Evolutionary conservation across 306 rosid genomes (phyloP).

Genomic region (Rubus idaeus): DNA sequence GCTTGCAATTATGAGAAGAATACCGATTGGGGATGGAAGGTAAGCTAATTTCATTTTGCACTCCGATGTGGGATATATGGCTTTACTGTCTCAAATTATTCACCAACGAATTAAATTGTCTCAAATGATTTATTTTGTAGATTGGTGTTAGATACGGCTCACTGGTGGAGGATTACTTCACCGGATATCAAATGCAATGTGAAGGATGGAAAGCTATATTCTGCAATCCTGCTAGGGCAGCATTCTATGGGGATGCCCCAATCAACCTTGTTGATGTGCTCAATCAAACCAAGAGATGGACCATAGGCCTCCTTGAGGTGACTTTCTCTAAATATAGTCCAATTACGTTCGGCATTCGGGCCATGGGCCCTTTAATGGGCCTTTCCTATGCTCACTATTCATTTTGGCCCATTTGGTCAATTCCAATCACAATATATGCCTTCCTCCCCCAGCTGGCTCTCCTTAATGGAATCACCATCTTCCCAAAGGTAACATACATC

Average conservation of each 20-base stretch:
- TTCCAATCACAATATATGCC: constrained; percentile 33
- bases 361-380: constrained; percentile 36
- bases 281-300: constrained; percentile 41
- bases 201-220: constrained; percentile 44
- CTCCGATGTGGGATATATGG: too few relatives aligned
- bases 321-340: constrained; percentile 32
- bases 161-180: constrained; percentile 37
- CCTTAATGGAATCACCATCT: constrained; percentile 35
- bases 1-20: constrained; percentile 32
- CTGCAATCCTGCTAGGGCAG: constrained; percentile 40
- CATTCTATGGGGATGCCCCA: constrained; percentile 44
- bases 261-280: constrained; percentile 31
- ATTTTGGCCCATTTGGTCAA: constrained; percentile 26
- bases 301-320: constrained; percentile 32
- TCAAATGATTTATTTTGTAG: background rate
- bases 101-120: background rate
- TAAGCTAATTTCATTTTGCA: background rate
- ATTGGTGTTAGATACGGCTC: constrained; percentile 46
- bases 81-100: too few relatives aligned
- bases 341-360: constrained; percentile 13
- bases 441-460: constrained; percentile 48
- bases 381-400: constrained; percentile 29
- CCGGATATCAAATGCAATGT: constrained; percentile 22
- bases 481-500: constrained; percentile 30
- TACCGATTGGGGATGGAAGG: constrained; percentile 48